These are phyloP conservation scores for Magnusiomyces ingens DNA, from an alignment of 1,139 yeast species.

Conservation along the genomic window DNA sequence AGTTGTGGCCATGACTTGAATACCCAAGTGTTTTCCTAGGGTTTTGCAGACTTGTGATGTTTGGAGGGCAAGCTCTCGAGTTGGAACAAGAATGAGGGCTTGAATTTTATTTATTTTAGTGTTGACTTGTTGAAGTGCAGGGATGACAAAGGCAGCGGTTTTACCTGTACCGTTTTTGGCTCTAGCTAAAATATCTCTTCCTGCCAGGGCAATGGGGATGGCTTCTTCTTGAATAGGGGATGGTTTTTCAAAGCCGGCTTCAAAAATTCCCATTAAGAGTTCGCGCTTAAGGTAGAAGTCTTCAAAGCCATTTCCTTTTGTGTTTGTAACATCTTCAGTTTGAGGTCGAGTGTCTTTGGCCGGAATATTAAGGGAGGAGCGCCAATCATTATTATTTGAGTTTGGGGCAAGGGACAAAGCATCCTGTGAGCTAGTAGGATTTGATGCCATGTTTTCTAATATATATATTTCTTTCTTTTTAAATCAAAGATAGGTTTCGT, in stretches of 20 bases:
- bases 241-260: conserved; percentile 97
- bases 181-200: conserved; percentile 93
- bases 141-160: conserved; percentile 92
- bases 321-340: conserved; percentile 90
- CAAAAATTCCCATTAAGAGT: conserved; percentile 94
- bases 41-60: conserved; percentile 97
- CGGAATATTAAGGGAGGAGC: conserved; percentile 66
- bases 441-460: neutral
- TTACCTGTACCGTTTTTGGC: conserved; percentile 99
- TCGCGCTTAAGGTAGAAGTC: conserved; percentile 89
- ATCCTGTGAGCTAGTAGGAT: too few species aligned
- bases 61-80: conserved; percentile 93
- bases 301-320: conserved; percentile 88
- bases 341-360: conserved; percentile 85
- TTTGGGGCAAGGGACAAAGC: neutral
- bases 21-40: conserved; percentile 88
- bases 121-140: conserved; percentile 75
- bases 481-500: neutral
- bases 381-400: conserved; percentile 47
- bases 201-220: conserved; percentile 90
- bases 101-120: conserved; percentile 82
- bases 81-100: conserved; percentile 83
- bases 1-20: conserved; percentile 96
- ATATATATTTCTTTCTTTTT: neutral
- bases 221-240: conserved; percentile 98